Evolutionary conservation across 805 yeast species (phyloP).

Genomic region (Martiniozyma abietophila): DNA sequence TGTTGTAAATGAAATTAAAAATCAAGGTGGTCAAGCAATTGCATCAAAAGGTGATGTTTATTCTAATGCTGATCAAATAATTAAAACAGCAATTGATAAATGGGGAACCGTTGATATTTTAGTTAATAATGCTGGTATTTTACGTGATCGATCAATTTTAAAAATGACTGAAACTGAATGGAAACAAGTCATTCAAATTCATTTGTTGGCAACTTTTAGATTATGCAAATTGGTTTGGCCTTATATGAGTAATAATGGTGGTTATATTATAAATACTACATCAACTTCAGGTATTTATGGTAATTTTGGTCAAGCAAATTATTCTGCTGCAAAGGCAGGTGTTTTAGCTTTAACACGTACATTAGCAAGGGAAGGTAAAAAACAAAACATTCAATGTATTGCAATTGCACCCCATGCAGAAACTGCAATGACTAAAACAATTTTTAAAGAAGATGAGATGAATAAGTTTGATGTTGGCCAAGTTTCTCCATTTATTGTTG

Average conservation of each 20-base stretch:
- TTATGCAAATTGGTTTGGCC: constrained; percentile 93
- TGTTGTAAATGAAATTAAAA: constrained; percentile 66
- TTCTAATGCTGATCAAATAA: constrained; percentile 60
- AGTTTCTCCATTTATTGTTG: constrained; percentile 84
- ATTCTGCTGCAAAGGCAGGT: constrained; percentile 88
- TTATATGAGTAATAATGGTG: constrained; percentile 61
- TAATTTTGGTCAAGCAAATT: constrained; percentile 94
- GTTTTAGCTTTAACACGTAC: constrained; percentile 79
- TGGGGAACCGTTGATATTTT: constrained; percentile 82
- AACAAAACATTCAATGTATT: constrained; percentile 63
- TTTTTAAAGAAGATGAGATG: constrained; percentile 70
- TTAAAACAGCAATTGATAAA: constrained; percentile 63
- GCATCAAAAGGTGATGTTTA: constrained; percentile 80
- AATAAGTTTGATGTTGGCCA: constrained; percentile 78
- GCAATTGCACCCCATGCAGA: constrained; percentile 96
- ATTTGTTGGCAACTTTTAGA: constrained; percentile 70
- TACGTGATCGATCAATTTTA: constrained; percentile 79
- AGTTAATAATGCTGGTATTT: constrained; percentile 90
- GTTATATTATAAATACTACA: constrained; percentile 79
- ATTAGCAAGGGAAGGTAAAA: constrained; percentile 85
- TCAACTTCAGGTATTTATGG: constrained; percentile 98
- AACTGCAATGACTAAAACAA: constrained; percentile 91
- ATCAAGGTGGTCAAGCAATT: constrained; percentile 64
- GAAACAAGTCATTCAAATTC: constrained; percentile 73
- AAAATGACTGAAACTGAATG: constrained; percentile 83